Base-by-base conservation (phyloP, 805 yeast species). In the Myxozyma udenii region DNA sequence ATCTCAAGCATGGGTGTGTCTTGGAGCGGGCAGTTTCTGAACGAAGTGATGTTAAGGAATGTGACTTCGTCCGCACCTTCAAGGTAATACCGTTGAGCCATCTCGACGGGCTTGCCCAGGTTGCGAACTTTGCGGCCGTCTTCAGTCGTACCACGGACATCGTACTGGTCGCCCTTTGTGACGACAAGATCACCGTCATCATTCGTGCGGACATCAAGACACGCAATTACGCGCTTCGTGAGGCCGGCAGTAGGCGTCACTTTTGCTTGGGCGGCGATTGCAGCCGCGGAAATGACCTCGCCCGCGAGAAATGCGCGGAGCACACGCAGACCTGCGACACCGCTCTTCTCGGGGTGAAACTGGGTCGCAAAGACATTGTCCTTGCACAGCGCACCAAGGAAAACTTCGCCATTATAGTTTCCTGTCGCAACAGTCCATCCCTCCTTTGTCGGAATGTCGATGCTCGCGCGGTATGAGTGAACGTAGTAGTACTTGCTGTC, bases 61-160 rank as follows among this genome's bases (percentile, higher is more conserved):
- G 98, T 91, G 30, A 93, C 82, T 69, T 93, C 99, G 67, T 93
- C 99, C 0, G 98, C 98, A 25, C 99, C 98, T 70, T 93, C 97
- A 35, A 76, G 71, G 64, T 87, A 93, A 66, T 93, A 93, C 62
- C 82, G 83, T 60, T 88, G 84, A 1, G 98, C 98, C 68, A 93
- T 73, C 64, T 87, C 87, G 0, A 93, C 96, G 1, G 99, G 99
- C 68, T 95, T 93, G 16, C 99, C 99, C 53, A 93, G 74, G 66
- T 93, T 93, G 67, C 97, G 79, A 24, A 93, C 97, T 57, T 80
- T 79, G 26, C 77, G 79, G 2, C 73, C 77, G 3, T 69, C 66
- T 16, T 23, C 21, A 3, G 51, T 49, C 11, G 58, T 41, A 6
- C 50, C 51, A 60, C 98, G 80, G 1, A 93, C 99, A 69, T 93